A percentile compares a stretch with the other conserved stretches of the same genome.
These are phyloP conservation scores for Tolypocladium amazonense DNA, from an alignment of 2,329 filamentous ascomycete genomes.

Conservation along the genomic window DNA sequence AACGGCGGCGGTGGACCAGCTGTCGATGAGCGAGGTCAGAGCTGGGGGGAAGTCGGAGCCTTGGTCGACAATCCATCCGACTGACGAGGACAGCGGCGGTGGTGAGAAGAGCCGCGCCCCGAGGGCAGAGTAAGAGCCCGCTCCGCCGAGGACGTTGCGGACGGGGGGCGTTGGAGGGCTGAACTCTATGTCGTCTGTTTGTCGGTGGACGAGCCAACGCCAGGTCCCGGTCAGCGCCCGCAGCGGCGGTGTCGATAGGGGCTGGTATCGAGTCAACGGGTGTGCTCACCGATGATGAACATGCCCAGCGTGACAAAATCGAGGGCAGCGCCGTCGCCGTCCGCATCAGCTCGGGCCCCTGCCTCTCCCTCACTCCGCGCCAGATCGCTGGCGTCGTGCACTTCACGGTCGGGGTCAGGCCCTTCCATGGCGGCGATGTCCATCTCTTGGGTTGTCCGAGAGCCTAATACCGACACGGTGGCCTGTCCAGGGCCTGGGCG, in stretches of 20 bases:
- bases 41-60: constrained; percentile 74
- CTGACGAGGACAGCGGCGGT: constrained; percentile 47
- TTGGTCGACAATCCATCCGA: constrained; percentile 87
- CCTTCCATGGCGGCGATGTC: neutral
- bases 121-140: constrained; percentile 74
- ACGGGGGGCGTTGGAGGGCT: constrained; percentile 57
- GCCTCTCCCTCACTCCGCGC: neutral
- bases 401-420: neutral
- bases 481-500: neutral
- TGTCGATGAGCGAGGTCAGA: constrained; percentile 51
- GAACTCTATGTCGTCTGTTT: constrained; percentile 82
- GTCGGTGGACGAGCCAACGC: neutral
- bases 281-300: constrained; percentile 57
- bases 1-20: constrained; percentile 67
- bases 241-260: neutral
- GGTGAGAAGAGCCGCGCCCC: constrained; percentile 85
- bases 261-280: neutral
- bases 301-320: constrained; percentile 64
- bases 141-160: constrained; percentile 75
- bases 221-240: neutral
- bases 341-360: neutral
- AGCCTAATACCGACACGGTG: neutral
- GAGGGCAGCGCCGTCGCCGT: constrained; percentile 14
- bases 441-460: neutral
- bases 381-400: neutral